A percentile compares a stretch with the other conserved stretches of the same genome.
phyloP scores from a whole-genome alignment of 129 eudicot species.

The Ambrosia trifida region DNA sequence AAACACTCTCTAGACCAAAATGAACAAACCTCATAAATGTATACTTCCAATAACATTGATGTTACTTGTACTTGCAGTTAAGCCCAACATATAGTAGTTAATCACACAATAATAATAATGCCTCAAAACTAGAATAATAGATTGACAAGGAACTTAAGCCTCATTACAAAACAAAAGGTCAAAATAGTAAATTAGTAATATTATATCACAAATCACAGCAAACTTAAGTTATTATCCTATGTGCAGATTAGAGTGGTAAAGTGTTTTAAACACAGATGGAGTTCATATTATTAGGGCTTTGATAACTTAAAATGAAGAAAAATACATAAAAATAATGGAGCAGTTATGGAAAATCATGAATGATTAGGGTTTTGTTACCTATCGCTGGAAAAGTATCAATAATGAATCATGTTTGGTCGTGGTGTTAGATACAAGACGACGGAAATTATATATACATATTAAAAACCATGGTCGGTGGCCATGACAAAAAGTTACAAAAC shows the following conservation, averaged over 20 bases:
- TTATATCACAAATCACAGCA: neutral
- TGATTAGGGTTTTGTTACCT: conserved; percentile 34
- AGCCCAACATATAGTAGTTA: neutral
- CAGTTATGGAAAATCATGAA: conserved; percentile 10
- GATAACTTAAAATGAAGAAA: neutral
- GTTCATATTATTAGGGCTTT: neutral
- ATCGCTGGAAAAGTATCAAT: neutral
- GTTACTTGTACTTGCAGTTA: conserved; percentile 2
- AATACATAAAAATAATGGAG: conserved; percentile 13
- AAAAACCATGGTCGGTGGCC: too few species aligned
- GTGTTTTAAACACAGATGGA: neutral
- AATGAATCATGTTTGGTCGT: neutral
- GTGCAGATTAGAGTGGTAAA: neutral
- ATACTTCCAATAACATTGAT: neutral
- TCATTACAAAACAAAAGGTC: neutral
- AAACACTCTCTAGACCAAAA: conserved; percentile 1
- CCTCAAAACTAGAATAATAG: neutral
- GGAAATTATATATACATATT: too few species aligned
- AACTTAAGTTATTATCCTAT: neutral
- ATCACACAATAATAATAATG: neutral
- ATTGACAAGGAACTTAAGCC: neutral
- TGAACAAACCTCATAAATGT: neutral
- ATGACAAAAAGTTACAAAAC: too few species aligned
- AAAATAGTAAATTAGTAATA: too few species aligned
- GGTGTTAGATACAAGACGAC: too few species aligned